Evolutionary conservation across 768 basidiomycete genomes (phyloP), one percentile per base, ranked within the genome.

Genomic region (Tubosaeta sp.): DNA sequence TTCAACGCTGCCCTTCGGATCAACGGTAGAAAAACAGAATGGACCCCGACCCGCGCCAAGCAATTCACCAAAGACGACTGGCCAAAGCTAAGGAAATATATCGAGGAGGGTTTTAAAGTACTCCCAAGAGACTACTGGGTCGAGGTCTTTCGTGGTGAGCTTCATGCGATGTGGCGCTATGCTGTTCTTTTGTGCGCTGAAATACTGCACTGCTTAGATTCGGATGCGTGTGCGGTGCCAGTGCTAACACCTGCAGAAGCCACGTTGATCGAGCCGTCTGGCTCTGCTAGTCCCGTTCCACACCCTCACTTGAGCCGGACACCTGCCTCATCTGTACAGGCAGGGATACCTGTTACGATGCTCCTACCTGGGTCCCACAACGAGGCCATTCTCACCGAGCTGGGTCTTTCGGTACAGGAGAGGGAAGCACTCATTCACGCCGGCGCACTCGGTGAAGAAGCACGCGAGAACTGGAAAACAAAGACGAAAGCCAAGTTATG

Each of bases 141-240:
- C 0, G 57, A 71, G 7, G 65, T 84, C 2, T 92, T 88, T 64
- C 77, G 85, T 48, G 83, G 88, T 83, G 59, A 31, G 65, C 39
- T 27, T 27, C 19, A 16, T 22, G 13, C 13, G 17, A 9, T 6
- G 17, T 10, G 10, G 13, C 22, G 10, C 6, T 13, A 14, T 10
- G 12, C 4, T 33, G 22, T 13, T 46, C 44, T 12, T 2, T 17
- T 16, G 14, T 38, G 42, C 45, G 17, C 19, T 47, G 13, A 34
- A 25, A 34, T n/a, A 27, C 22, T 17, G 13, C 13, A 22, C 31
- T 16, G 12, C 12, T 4, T 60, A 90, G 88, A 76, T 27, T 84
- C 79, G 12, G 88, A 91, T 53, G 83, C 86, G 8, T 91, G 88
- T 62, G 77, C 77, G 10, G 69, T 86, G 13, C 88, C 88, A 0